Evolutionary conservation across 1,139 yeast species (phyloP), one percentile per base, ranked within the genome.

Genomic region (Tardiomyces blankii): DNA sequence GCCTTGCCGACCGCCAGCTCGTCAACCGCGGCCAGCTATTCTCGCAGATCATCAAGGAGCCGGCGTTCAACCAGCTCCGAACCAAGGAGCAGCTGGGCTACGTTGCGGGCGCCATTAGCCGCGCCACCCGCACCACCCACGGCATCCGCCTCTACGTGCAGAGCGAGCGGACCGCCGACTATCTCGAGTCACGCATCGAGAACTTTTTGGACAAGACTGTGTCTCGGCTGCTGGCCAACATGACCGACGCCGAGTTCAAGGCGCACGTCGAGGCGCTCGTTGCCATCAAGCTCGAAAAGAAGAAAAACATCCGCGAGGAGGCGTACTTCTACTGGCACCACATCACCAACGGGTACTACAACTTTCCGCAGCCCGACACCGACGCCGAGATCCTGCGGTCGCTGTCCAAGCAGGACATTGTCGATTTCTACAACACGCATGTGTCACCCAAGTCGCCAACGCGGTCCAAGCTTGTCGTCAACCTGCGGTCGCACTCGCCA

Each of bases 11-110:
- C 44, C 46, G 56, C 7, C 57, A 59, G 19, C 46, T 59, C 18
- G 61, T 71, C 40, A 73, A 87, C 0, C 60, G 77, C 45, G 71
- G 82, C 18, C 88, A 83, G 44, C 66, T 91, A 45, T 64, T 87
- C 43, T 75, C 82, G 0, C 88, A 85, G 47, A 73, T 88, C 50
- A 70, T 83, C 43, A 78, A 76, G 51, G 97, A 89, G 60, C 96
- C 96, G 1, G 84, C 89, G 46, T 91, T 91, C 63, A 82, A 86
- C 61, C 86, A 84, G 53, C 72, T 91, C 48, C 75, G 98, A 63
- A 91, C 98, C 2, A 82, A 86, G 56, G 98, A 91, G 64, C 97
- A 91, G 61, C 70, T 85, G 35, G 95, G 95, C 1, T 85, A 85
- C 59, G 88, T 91, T 49, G 98, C 91, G 0, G 87, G 86, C 61